phyloP scores from a whole-genome alignment of 116 monocot species.

The Dioscorea cayenensis region DNA sequence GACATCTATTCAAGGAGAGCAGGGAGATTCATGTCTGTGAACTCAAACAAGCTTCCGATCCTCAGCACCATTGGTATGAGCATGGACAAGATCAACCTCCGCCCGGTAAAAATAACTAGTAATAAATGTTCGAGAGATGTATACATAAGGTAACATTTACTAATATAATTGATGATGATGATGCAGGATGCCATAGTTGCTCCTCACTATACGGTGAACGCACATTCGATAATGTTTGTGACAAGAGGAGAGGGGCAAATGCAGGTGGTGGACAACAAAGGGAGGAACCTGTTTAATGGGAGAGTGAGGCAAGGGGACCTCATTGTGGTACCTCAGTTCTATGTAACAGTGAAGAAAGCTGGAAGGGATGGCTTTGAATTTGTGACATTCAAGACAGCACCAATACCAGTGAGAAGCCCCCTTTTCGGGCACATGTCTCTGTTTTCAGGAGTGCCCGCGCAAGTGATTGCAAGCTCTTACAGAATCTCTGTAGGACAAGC shows the following conservation, averaged over 20 bases:
- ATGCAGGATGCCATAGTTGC: slow-evolving; percentile 24
- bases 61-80: slow-evolving; percentile 27
- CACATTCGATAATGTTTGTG: slow-evolving; percentile 34
- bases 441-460: slow-evolving; percentile 9
- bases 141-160: too few relatives aligned
- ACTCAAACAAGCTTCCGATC: slow-evolving; percentile 28
- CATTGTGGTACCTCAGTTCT: slow-evolving; percentile 49
- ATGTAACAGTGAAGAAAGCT: slow-evolving; percentile 23
- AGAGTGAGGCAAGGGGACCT: slow-evolving; percentile 27
- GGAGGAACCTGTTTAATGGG: slow-evolving; percentile 26
- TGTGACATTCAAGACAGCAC: slow-evolving; percentile 26
- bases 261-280: slow-evolving; percentile 31
- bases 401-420: background rate
- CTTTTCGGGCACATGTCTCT: slow-evolving; percentile 15
- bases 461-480: slow-evolving; percentile 19
- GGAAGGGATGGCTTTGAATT: slow-evolving; percentile 21
- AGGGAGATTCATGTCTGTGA: slow-evolving; percentile 23
- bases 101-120: slow-evolving; percentile 11
- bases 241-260: slow-evolving; percentile 16
- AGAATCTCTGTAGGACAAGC: slow-evolving; percentile 11
- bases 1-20: slow-evolving; percentile 21
- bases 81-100: slow-evolving; percentile 17
- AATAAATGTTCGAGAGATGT: too few relatives aligned
- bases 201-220: slow-evolving; percentile 32
- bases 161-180: too few relatives aligned